These are phyloP conservation scores for Hemisphaericaspora xylofermentans DNA, from an alignment of 1,139 yeast genomes.

Conservation along the genomic window DNA sequence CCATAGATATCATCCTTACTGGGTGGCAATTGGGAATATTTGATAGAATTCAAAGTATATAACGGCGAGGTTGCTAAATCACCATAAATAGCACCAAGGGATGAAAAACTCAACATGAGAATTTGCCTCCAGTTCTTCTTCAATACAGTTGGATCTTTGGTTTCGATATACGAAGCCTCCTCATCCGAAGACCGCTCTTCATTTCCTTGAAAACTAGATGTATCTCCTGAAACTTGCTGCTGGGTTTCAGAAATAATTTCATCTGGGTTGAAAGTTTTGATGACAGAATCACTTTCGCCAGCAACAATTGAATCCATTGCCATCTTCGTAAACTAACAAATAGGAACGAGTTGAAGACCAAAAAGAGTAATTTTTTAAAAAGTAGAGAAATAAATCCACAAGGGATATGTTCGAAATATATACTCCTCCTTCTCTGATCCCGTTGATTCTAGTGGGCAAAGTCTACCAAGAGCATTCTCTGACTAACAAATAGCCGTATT, in stretches of 20 bases:
- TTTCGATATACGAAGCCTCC: constrained; percentile 1
- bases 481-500: too few relatives aligned
- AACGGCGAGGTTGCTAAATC: constrained; percentile 63
- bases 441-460: too few relatives aligned
- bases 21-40: constrained; percentile 31
- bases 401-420: too few relatives aligned
- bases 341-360: too few relatives aligned
- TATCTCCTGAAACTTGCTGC: neutral
- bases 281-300: neutral
- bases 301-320: neutral
- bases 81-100: constrained; percentile 60
- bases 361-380: too few relatives aligned
- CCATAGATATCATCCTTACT: constrained; percentile 46
- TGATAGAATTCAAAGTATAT: constrained; percentile 49
- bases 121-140: constrained; percentile 26
- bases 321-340: too few relatives aligned
- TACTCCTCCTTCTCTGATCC: too few relatives aligned
- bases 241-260: neutral
- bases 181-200: constrained; percentile 6
- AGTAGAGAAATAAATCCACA: too few relatives aligned
- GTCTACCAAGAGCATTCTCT: too few relatives aligned
- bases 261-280: neutral
- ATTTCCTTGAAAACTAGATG: neutral
- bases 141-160: constrained; percentile 6
- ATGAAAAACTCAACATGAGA: constrained; percentile 28